Conservation (phyloP, 805 yeast genomes). For the Lipomyces sp. region DNA sequence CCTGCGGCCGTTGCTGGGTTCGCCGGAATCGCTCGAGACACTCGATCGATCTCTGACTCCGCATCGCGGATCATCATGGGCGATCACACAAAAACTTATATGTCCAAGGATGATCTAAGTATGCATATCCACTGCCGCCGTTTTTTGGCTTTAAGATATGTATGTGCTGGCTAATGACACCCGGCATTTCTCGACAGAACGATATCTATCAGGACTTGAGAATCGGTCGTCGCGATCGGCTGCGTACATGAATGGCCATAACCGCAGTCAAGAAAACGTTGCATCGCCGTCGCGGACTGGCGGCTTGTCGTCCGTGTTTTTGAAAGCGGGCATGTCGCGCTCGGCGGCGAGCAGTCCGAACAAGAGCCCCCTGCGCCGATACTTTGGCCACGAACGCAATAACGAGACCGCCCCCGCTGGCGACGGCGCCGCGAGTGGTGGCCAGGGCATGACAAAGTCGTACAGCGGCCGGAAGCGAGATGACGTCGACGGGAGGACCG, state of each 20-base stretch:
- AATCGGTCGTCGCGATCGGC: constrained; percentile 7
- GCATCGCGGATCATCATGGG: constrained; percentile 11
- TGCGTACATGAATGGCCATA: not conserved
- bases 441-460: not conserved
- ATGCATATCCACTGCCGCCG: not conserved
- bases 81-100: constrained; percentile 3
- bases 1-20: no score
- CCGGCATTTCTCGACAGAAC: constrained; percentile 9
- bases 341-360: not conserved
- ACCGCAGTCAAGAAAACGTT: not conserved
- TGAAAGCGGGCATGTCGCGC: no score
- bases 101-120: constrained; percentile 26
- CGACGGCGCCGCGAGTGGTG: not conserved
- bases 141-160: not conserved
- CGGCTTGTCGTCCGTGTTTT: no score
- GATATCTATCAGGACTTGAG: constrained; percentile 16
- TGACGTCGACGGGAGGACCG: no score
- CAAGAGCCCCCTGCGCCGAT: not conserved
- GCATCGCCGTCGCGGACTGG: no score
- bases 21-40: no score
- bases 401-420: not conserved
- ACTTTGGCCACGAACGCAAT: constrained; percentile 9
- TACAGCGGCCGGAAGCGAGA: not conserved
- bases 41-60: no score
- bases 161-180: no score